phyloP scores from a whole-genome alignment of 2,329 filamentous ascomycete species.

The Neofusicoccum kwambonambiense region DNA sequence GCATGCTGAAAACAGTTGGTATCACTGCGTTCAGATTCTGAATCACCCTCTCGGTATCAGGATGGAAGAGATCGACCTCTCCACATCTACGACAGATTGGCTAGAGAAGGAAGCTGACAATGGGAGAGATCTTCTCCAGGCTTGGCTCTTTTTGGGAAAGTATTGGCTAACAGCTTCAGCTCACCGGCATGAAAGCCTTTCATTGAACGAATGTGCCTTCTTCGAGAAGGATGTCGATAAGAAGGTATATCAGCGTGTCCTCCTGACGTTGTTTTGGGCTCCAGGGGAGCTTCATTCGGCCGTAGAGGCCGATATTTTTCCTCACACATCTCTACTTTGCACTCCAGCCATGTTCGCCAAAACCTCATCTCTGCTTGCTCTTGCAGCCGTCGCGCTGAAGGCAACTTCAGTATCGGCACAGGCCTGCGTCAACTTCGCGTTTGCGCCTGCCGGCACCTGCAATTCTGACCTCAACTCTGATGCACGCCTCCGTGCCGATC shows the following conservation, averaged over 20 bases:
- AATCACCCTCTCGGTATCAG: neutral
- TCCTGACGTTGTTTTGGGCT: neutral
- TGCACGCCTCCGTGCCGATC: conserved; percentile 1
- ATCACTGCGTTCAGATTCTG: neutral
- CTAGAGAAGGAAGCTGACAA: neutral
- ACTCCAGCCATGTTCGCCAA: neutral
- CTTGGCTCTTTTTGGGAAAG: neutral
- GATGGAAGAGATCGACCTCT: neutral
- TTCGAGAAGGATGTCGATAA: neutral
- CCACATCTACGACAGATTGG: neutral
- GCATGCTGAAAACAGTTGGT: neutral
- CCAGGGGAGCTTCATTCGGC: neutral
- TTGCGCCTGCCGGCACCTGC: conserved; percentile 13
- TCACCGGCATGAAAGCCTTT: neutral
- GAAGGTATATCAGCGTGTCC: neutral
- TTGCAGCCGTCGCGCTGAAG: neutral
- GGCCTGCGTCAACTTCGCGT: conserved; percentile 16
- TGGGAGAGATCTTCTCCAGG: neutral
- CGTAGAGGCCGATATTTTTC: neutral
- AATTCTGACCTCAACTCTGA: conserved; percentile 11
- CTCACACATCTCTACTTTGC: neutral
- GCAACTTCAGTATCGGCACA: neutral
- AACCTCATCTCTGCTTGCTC: neutral
- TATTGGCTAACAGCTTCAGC: neutral
- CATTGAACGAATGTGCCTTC: neutral